Base-by-base conservation (phyloP, 2,329 filamentous ascomycete genomes). In the Mycosphaerella arachidis region DNA sequence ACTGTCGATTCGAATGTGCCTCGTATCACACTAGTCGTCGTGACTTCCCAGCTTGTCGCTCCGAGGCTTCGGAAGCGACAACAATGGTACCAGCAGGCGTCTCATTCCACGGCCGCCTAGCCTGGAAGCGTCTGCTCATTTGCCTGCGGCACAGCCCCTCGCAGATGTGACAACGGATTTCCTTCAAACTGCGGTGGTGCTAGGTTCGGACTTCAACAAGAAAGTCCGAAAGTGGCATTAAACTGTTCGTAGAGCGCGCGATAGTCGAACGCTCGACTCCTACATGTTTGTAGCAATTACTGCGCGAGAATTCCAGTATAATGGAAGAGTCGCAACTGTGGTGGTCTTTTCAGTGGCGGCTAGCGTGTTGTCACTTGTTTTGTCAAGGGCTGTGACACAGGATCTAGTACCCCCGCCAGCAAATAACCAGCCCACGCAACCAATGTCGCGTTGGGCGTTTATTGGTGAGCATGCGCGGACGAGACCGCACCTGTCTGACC, bases 51-150 rank as follows among this genome's bases (percentile, higher is more conserved):
- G 56, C 60, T 57, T 59, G 55, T 62, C 57, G 57, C 63, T 53
- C 60, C 63, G 63, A 62, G 56, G 60, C 58, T 37, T 62, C 58
- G 63, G 63, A 57, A 61, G 56, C 59, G 56, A 62, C 56, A 61
- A 56, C 52, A 61, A 53, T 50, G 55, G 52, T 37, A 55, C 58
- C 29, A 54, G 18, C 50, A 62, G 60, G 57, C 54, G 30, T 59
- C 43, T 45, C 58, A 54, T 57, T 60, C 57, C 57, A 54, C 54
- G 56, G 35, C 43, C 40, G 43, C 54, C 54, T 53, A 57, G 57
- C 55, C 55, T 56, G 61, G 61, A 52, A 57, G 57, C 40, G 20
- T 53, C 52, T 56, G 20, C n/a, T 58, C 51, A 61, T 59, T 62
- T 57, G 53, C 52, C 55, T 60, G 61, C 53, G 53, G 24, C 24